phyloP scores from a whole-genome alignment of 2,329 filamentous ascomycete species.

The Diaporthe amygdali region DNA sequence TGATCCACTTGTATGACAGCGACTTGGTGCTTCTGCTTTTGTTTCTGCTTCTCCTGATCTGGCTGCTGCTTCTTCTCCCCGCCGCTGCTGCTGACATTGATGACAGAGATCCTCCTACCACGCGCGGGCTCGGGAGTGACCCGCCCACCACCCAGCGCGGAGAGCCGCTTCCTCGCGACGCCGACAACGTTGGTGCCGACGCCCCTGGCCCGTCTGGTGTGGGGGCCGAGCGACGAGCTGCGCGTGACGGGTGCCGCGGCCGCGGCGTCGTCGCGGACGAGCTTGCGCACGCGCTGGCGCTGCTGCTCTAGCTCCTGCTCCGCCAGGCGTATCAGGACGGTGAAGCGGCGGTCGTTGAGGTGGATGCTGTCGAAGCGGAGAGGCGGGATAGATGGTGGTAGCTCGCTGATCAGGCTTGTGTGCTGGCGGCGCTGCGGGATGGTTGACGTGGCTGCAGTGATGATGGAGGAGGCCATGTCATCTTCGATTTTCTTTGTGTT shows the following conservation, averaged over 20 bases:
- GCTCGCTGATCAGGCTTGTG: slow-evolving; percentile 5
- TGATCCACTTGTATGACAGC: background rate
- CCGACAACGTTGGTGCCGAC: background rate
- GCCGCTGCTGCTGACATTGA: background rate
- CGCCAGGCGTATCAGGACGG: slow-evolving; percentile 11
- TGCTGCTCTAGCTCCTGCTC: slow-evolving; percentile 19
- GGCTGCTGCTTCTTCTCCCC: background rate
- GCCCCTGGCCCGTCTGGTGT: background rate
- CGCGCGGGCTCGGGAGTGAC: background rate
- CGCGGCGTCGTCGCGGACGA: background rate
- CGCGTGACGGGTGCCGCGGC: background rate
- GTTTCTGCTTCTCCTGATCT: background rate
- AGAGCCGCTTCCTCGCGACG: background rate
- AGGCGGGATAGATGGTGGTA: background rate
- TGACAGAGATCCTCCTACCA: background rate
- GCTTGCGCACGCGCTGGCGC: background rate
- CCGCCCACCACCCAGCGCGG: background rate
- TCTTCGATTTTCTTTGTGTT: background rate
- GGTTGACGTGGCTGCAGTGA: background rate
- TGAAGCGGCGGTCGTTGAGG: slow-evolving; percentile 6
- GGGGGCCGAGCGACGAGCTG: background rate
- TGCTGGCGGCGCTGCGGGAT: background rate
- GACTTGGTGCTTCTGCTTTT: background rate
- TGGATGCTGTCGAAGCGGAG: slow-evolving; percentile 1
- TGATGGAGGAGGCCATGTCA: background rate